Evolutionary conservation across 352 stramenopile species (phyloP), one percentile per base, ranked within the genome.

Genomic region (Pythium diclinum): DNA sequence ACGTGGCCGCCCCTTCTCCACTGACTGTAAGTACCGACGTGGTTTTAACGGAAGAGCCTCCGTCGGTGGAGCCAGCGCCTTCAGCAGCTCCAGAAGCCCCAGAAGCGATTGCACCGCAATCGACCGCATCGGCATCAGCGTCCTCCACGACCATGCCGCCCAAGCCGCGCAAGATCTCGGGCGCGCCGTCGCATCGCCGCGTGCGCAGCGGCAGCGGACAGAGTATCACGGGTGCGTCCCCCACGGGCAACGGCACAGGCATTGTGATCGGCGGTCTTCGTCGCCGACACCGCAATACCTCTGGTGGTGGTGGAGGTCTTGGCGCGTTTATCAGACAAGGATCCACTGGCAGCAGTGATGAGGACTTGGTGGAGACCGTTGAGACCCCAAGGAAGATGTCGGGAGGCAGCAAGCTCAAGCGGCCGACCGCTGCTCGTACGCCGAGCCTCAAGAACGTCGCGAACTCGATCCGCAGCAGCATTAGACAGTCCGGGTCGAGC

Each of bases 371-470:
- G 21, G 25, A 44, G 6, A 17, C 3, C 9, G 30, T 16, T 9
- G 56, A 46, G 6, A 13, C 46, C 0, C n/a, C 49, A 9, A 61
- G 28, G 28, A 61, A 61, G 23, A 21, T 32, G 23, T 34, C 46
- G 19, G 13, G 10, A 8, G 32, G 25, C 2, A 63, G 21, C 3
- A 40, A 28, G 14, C 25, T 28, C 25, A 87, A 77, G 67, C 73
- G 75, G 19, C 36, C 32, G 7, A 10, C 33, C 5, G 21, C 40
- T 11, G 54, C 54, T 59, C 72, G 75, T 21, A 73, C 86, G 60
- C 49, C 67, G 32, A 90, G 81, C 63, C 65, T 92, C 36, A 78
- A 74, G 56, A 88, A 88, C 53, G 82, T 89, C 59, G 83, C 83
- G 65, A 71, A 76, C 9, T 59, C 87, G 3, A 79, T 92, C 36